Evolutionary conservation across 75 land plant species (phyloP).

Genomic region (Selaginella tamariscina): DNA sequence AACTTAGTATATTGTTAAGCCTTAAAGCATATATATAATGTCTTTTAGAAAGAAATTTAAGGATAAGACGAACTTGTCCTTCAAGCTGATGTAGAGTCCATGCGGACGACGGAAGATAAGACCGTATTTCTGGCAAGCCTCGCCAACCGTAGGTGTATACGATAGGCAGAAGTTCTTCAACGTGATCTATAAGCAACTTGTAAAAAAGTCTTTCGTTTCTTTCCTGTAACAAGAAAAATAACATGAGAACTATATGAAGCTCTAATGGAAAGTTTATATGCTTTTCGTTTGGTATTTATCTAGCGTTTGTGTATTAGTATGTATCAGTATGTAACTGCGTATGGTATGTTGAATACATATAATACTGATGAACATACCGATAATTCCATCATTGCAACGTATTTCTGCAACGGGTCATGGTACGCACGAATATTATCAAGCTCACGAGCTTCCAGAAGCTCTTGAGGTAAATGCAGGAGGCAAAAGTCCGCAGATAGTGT

Average conservation of each 20-base stretch:
- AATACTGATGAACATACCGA: slow-evolving; percentile 31
- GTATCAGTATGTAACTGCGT: too few species aligned
- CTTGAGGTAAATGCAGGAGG: slow-evolving; percentile 65
- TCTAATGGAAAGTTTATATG: too few species aligned
- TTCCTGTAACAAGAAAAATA: slow-evolving; percentile 7
- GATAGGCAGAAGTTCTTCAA: slow-evolving; percentile 41
- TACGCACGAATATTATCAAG: slow-evolving; percentile 67
- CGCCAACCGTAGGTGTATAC: slow-evolving; percentile 42
- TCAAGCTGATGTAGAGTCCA: slow-evolving; percentile 41
- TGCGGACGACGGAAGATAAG: slow-evolving; percentile 34
- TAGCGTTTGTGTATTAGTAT: too few species aligned
- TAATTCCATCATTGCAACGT: slow-evolving; percentile 92
- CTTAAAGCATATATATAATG: slow-evolving; percentile 6
- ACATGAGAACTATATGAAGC: too few species aligned
- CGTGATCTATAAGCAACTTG: slow-evolving; percentile 30
- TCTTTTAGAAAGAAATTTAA: background rate
- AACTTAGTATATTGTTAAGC: background rate
- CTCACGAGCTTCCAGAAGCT: slow-evolving; percentile 42
- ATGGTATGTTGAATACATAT: background rate
- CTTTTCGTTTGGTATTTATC: too few species aligned
- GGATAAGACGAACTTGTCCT: slow-evolving; percentile 21
- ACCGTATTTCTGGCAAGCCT: slow-evolving; percentile 47
- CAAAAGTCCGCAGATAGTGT: slow-evolving; percentile 78
- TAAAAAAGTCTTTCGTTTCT: slow-evolving; percentile 10
- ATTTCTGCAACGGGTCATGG: slow-evolving; percentile 66